Evolutionary conservation across 1,284 basidiomycete genomes (phyloP), one percentile per base, ranked within the genome.

Genomic region (Malassezia equina): DNA sequence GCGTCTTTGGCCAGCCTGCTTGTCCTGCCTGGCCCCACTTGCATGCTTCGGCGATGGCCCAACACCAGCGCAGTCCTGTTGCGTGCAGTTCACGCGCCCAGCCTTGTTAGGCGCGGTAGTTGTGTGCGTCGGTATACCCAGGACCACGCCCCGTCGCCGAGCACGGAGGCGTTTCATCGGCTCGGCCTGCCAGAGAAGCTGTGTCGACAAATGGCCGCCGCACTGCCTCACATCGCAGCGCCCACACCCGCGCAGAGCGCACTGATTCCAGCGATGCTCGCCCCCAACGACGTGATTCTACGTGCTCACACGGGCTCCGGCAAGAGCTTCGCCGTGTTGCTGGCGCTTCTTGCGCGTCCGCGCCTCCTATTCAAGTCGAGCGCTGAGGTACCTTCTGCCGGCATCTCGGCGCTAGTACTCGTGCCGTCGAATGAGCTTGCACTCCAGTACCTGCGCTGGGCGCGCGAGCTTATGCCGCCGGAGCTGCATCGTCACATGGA

Each of bases 391-490:
- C 32, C 45, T 12, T 15, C 31, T n/a, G 39, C 52, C 3, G 68
- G 63, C 8, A 66, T 67, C 19, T 56, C 62, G 0, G 64, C 66
- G 7, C 60, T 72, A 49, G 51, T 74, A 36, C 34, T 74, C 17
- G 71, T 74, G 4, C 70, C 71, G 0, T 65, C 61, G 47, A 69
- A 68, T 50, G 71, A 73, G 52, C 63, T 74, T 11, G 71, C 71
- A 2, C 41, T 51, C 2, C 71, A 74, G 45, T 72, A 72, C 49
- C 13, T 63, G 44, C 45, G 55, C 3, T 74, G 71, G 71, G 63
- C 65, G 0, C 62, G 58, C 7, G 28, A 51, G 7, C 55, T 74
- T 1, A 57, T 72, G 25, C 70, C 71, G 0, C 12, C 32, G 0
- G 47, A 51, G 13, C 45, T 47, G 12, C 19, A 61, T 15, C 45